phyloP scores from a whole-genome alignment of 768 basidiomycete genomes.

The Cubamyces lactineus region DNA sequence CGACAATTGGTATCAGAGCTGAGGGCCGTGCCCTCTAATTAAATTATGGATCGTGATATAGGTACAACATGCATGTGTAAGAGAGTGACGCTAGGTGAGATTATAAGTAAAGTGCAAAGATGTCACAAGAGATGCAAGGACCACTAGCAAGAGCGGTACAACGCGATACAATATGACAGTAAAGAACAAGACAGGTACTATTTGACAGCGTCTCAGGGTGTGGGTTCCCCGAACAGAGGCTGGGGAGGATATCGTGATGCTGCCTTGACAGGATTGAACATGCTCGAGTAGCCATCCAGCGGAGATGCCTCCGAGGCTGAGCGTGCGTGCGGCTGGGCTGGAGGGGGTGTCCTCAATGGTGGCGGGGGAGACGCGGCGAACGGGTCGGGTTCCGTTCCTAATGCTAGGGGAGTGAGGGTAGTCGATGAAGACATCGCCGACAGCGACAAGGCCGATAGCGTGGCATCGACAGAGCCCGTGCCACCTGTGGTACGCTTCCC shows the following conservation, averaged over 20 bases:
- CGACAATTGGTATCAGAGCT: no score
- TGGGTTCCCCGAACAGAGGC: slow-evolving; percentile 17
- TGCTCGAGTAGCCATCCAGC: slow-evolving; percentile 20
- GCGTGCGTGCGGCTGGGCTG: background rate
- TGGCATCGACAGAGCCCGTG: slow-evolving; percentile 20
- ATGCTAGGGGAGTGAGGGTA: background rate
- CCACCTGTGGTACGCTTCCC: slow-evolving; percentile 5
- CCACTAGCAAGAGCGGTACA: background rate
- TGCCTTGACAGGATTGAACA: slow-evolving; percentile 19
- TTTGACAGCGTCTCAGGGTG: background rate
- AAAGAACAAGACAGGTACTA: background rate
- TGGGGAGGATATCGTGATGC: slow-evolving; percentile 19
- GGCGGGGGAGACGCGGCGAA: slow-evolving; percentile 18
- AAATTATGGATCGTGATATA: slow-evolving; percentile 9
- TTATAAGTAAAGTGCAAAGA: background rate
- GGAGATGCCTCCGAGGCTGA: slow-evolving; percentile 13
- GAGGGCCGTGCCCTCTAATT: background rate
- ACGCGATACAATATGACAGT: slow-evolving; percentile 15
- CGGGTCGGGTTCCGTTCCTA: slow-evolving; percentile 13
- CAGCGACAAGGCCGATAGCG: slow-evolving; percentile 10
- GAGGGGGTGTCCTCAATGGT: slow-evolving; percentile 1
- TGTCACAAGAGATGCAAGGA: background rate
- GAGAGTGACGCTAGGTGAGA: background rate
- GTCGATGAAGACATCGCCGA: background rate
- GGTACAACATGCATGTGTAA: slow-evolving; percentile 11